Conservation (phyloP, 2,329 filamentous ascomycete species). For the Clonostachys solani region DNA sequence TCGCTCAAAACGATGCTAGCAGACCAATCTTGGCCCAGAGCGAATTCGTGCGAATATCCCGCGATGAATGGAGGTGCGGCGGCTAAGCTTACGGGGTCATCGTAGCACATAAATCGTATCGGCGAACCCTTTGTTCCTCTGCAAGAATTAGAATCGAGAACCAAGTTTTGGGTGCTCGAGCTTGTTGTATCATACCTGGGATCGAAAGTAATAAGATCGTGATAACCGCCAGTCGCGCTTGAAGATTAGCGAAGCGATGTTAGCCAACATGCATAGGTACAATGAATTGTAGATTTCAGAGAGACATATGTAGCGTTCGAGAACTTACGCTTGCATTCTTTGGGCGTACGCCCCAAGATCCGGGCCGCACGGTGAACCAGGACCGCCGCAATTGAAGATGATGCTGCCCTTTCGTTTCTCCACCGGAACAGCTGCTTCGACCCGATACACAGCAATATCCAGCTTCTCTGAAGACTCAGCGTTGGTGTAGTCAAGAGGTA, state of each 20-base stretch:
- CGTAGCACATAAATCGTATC: too few relatives aligned
- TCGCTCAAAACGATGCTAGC: conserved; percentile 9
- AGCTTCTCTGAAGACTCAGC: conserved; percentile 12
- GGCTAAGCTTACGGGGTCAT: too few relatives aligned
- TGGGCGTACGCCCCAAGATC: not conserved
- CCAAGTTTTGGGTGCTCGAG: too few relatives aligned
- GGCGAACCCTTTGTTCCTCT: conserved; percentile 8
- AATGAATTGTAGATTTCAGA: too few relatives aligned
- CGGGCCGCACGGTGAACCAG: conserved; percentile 12
- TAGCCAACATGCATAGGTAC: too few relatives aligned
- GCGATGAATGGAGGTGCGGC: not conserved
- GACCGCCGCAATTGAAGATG: conserved; percentile 31
- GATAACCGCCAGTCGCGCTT: conserved; percentile 13
- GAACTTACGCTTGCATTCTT: not conserved
- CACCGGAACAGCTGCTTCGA: conserved; percentile 13
- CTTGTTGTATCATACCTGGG: conserved; percentile 5
- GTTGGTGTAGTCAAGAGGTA: conserved; percentile 31
- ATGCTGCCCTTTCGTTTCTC: conserved; percentile 24
- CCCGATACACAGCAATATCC: conserved; percentile 21
- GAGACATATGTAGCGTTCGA: too few relatives aligned
- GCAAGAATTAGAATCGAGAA: too few relatives aligned
- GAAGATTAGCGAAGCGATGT: not conserved
- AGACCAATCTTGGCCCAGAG: conserved; percentile 14
- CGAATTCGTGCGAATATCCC: conserved; percentile 10
- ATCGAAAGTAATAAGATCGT: conserved; percentile 17